Evolutionary conservation across 768 basidiomycete species (phyloP).

Genomic region (Dioszegia aurantiaca): DNA sequence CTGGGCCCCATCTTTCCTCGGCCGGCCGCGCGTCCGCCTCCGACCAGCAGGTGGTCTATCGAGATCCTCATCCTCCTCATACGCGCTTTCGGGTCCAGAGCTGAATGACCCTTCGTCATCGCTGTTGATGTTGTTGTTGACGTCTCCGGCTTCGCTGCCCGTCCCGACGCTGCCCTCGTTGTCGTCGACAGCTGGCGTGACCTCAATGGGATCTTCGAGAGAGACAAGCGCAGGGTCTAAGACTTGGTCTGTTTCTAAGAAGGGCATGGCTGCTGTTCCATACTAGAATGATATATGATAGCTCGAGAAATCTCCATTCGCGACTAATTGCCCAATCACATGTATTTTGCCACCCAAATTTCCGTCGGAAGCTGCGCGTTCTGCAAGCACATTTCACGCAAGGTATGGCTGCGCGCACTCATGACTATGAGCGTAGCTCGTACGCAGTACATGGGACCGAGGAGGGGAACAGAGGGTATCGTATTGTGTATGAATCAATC

Average conservation of each 20-base stretch:
- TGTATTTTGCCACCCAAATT: too few species aligned
- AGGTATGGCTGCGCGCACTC: too few species aligned
- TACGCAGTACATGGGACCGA: too few species aligned
- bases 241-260: not conserved
- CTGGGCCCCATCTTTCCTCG: not conserved
- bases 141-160: not conserved
- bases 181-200: not conserved
- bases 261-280: not conserved
- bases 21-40: not conserved
- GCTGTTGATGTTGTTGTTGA: not conserved
- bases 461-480: too few species aligned
- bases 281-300: too few species aligned
- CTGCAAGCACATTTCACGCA: too few species aligned
- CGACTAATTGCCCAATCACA: too few species aligned
- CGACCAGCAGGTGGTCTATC: not conserved
- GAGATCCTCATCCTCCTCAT: conserved; percentile 12
- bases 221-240: not conserved
- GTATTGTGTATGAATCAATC: too few species aligned
- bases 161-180: not conserved
- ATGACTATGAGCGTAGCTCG: too few species aligned
- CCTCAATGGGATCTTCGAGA: not conserved
- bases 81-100: conserved; percentile 8
- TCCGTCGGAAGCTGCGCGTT: too few species aligned
- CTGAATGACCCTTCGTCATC: not conserved
- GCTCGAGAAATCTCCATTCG: too few species aligned